phyloP scores from a whole-genome alignment of 148 eudicot species.

The Vaccinium darrowii region DNA sequence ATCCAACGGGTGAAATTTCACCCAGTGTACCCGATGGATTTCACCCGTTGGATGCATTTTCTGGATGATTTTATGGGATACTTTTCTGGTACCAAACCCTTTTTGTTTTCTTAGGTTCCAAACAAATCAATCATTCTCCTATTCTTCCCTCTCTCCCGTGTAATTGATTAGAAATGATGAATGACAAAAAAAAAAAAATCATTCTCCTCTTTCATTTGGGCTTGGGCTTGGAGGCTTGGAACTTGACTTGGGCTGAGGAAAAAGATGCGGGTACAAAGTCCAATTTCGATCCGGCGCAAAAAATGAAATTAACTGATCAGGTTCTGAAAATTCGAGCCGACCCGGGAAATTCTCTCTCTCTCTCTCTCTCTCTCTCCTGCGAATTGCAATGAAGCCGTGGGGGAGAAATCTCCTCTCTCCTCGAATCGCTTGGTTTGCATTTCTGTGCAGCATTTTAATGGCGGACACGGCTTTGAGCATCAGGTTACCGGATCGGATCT shows the following conservation, averaged over 20 bases:
- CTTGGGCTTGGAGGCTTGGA: not conserved
- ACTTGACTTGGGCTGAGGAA: not conserved
- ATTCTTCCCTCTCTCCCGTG: too few relatives aligned
- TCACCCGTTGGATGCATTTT: too few relatives aligned
- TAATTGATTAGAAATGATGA: too few relatives aligned
- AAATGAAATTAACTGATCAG: not conserved
- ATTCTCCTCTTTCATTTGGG: not conserved
- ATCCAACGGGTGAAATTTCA: too few relatives aligned
- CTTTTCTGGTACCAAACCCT: too few relatives aligned
- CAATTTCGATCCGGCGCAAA: not conserved
- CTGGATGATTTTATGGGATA: too few relatives aligned
- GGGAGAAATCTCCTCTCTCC: not conserved
- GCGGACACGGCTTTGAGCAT: conserved; percentile 32
- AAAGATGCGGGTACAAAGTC: not conserved
- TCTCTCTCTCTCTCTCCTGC: conserved; percentile 10
- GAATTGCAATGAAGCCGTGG: conserved; percentile 8
- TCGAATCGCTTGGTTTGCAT: not conserved
- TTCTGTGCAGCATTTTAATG: conserved; percentile 8
- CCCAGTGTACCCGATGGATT: too few relatives aligned
- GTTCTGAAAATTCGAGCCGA: not conserved
- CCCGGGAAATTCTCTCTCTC: not conserved
- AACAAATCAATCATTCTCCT: too few relatives aligned
- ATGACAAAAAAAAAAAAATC: too few relatives aligned
- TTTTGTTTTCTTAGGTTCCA: too few relatives aligned
- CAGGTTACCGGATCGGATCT: conserved; percentile 63